Conservation (phyloP, 176 grass and related monocot genomes). For the Dendrocalamus sinicus region DNA sequence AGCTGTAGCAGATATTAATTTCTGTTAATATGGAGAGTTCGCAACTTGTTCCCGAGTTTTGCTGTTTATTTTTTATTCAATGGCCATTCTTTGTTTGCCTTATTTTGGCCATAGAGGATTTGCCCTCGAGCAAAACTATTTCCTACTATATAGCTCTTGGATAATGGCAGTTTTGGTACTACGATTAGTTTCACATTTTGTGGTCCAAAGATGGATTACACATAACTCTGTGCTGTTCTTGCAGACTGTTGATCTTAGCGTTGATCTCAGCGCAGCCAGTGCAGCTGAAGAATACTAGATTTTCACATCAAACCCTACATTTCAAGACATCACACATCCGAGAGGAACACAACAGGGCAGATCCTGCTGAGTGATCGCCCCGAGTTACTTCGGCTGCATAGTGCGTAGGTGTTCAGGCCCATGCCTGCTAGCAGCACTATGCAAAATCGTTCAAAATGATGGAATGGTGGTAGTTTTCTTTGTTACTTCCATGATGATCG, state of each 20-base stretch:
- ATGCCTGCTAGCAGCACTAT: neutral
- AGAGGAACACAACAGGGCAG: conserved; percentile 1
- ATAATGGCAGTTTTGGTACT: neutral
- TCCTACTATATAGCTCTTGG: neutral
- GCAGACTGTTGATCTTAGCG: conserved; percentile 81
- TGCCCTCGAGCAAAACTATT: neutral
- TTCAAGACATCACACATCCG: conserved; percentile 20
- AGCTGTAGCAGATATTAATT: neutral
- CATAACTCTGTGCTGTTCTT: neutral
- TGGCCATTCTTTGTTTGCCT: neutral
- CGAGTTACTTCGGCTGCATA: neutral
- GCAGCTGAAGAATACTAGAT: conserved; percentile 75
- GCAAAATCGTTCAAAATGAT: conserved; percentile 17
- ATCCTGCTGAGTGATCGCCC: neutral
- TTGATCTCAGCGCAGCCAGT: conserved; percentile 79
- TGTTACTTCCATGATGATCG: neutral
- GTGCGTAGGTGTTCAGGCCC: neutral
- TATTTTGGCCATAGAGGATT: conserved; percentile 8
- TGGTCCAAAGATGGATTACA: neutral
- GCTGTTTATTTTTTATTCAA: neutral
- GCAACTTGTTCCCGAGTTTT: neutral
- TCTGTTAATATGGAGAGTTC: neutral
- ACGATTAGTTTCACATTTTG: neutral
- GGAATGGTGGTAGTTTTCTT: conserved; percentile 13
- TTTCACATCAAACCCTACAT: neutral